Base-by-base conservation (phyloP, 2,329 filamentous ascomycete species). In the Pseudogymnoascus sp. region DNA sequence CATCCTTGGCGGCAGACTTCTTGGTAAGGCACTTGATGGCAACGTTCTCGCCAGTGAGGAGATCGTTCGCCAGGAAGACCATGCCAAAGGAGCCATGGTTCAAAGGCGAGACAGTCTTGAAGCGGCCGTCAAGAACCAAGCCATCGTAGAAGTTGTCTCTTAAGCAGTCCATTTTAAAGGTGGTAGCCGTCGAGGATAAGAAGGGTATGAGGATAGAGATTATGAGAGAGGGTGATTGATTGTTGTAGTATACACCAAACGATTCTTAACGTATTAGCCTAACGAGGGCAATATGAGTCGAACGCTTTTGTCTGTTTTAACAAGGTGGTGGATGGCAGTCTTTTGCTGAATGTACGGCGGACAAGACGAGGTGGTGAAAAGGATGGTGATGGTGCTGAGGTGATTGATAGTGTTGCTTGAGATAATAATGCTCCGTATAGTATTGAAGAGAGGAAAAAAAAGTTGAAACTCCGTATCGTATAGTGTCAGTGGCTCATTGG, bases 51-150 rank as follows among this genome's bases (percentile, higher is more conserved):
- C 87, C 84, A 64, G 89, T 96, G 66, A 81, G 74, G 67, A 87
- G 80, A 74, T 99, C 92, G 74, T 83, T 88, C 64, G 93, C 94
- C 77, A 92, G 87, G 77, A 97, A 97, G 70, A 99, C 94, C 90
- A 97, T 95, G 73, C 94, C 94, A 73, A 97, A 99, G 62, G 94
- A 97, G 69, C 94, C 94, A 82, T 97, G 92, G 74, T 99, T 99
- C 78, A 99, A 88, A 63, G 94, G 92, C 68, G 92, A 90, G 72
- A 97, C 82, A 62, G 92, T 96, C 77, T 89, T 82, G 76, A 94
- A 99, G 68, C 94, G 92, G 75, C 90, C 92, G 74, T 90, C 87
- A 73, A 96, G 86, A 73, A 96, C 78, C 76, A 89, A 84, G 75
- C 89, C 90, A 76, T 86, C 81, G 72, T 86, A 80, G 78, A 96